phyloP scores from a whole-genome alignment of 2,329 filamentous ascomycete genomes.

The Magnaporthiopsis incrustans region DNA sequence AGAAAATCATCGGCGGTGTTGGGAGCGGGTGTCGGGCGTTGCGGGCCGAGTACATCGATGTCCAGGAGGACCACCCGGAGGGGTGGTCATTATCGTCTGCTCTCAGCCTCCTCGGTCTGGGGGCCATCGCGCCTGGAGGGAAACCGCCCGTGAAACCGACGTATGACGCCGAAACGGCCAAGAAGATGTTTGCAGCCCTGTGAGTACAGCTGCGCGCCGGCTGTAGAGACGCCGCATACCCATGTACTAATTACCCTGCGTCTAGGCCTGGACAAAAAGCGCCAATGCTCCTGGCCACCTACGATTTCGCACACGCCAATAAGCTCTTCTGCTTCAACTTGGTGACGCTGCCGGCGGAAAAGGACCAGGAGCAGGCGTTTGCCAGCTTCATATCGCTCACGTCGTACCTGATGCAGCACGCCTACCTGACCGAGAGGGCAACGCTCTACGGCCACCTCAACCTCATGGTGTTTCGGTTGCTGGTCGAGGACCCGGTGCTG shows the following conservation, averaged over 20 bases:
- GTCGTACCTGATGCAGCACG: constrained; percentile 90
- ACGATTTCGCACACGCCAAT: constrained; percentile 91
- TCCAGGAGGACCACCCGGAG: constrained; percentile 85
- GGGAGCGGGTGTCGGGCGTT: constrained; percentile 62
- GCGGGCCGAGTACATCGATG: constrained; percentile 69
- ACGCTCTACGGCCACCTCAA: constrained; percentile 79
- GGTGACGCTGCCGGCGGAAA: constrained; percentile 50
- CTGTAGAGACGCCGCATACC: not conserved
- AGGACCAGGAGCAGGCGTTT: constrained; percentile 65
- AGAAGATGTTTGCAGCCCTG: constrained; percentile 72
- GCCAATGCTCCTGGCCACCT: constrained; percentile 73
- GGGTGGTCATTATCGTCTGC: constrained; percentile 80
- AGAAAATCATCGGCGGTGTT: constrained; percentile 70
- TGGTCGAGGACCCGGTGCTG: constrained; percentile 76
- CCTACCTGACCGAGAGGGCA: constrained; percentile 71
- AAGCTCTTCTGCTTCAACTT: constrained; percentile 89
- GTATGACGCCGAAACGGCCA: constrained; percentile 71
- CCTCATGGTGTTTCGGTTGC: constrained; percentile 74
- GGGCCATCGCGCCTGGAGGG: constrained; percentile 61
- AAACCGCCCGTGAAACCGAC: constrained; percentile 52
- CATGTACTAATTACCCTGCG: not conserved
- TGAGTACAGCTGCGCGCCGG: constrained; percentile 36
- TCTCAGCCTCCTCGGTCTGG: constrained; percentile 75
- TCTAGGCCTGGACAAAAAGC: constrained; percentile 69
- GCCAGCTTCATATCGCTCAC: constrained; percentile 77